Base-by-base conservation (phyloP, 2,329 filamentous ascomycete genomes). In the Fusarium sp. region DNA sequence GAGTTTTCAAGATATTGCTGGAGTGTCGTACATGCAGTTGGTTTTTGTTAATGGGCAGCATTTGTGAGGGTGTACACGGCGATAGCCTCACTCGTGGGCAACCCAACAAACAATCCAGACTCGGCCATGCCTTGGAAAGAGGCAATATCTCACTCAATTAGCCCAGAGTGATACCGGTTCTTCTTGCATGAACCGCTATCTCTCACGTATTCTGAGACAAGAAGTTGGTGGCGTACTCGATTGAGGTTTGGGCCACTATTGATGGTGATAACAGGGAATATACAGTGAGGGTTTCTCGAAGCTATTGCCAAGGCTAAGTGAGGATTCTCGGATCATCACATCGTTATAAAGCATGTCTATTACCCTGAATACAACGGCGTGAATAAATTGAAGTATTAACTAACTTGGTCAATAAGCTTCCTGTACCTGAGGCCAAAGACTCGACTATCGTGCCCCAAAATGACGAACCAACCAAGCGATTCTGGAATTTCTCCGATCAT, bases 151-250 rank as follows among this genome's bases (percentile, higher is more conserved):
- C 8, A 21, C 15, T 35, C 17, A 10, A 3, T 35, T 21, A 8
- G 15, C 25, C 20, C 9, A 51, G 18, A 2, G 15, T n/a, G 21
- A 37, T 23, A 6, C 14, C 15, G 25, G 6, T 15, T 23, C 20
- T 51, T 18, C 18, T 23, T 31, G 17, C 8, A n/a, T 18, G n/a
- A n/a, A n/a, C n/a, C 20, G 8, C 18, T 14, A 21, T 42, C 23
- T 36, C 21, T 42, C 27, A 25, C 17, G 23, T 33, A 4, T 15
- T 20, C 20, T n/a, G 37, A 27, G 21, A 21, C 43, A 21, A 41
- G 13, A 7, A 25, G 45, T 58, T 64, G 51, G 51, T 63, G 60
- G 60, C 60, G 36, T 58, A n/a, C 20, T 11, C 15, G 20, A 17
- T 56, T 41, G 43, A 3, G 42, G 21, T 14, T 31, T 36, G 20